Conservation (phyloP, 2,329 filamentous ascomycete genomes). For the Cladophialophora exuberans region DNA sequence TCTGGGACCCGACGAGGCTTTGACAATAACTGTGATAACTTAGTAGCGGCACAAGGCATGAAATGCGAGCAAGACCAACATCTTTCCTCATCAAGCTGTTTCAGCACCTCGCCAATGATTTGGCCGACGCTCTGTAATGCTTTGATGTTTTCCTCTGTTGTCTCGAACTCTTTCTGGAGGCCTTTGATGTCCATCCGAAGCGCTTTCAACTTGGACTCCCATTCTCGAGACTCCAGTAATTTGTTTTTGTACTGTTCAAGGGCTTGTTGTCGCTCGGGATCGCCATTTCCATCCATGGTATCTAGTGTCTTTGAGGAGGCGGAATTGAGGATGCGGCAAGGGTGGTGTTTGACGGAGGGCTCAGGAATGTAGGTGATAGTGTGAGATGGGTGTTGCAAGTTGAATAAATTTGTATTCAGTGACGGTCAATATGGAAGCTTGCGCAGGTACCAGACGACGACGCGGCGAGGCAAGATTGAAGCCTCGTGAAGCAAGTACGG, state of each 20-base stretch:
- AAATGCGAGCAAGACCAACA: conserved; percentile 64
- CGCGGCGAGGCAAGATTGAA: conserved; percentile 22
- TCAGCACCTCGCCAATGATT: conserved; percentile 98
- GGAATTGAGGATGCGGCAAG: background rate
- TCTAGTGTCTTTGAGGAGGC: background rate
- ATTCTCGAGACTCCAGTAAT: conserved; percentile 93
- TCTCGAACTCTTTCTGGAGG: conserved; percentile 90
- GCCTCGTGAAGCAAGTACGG: background rate
- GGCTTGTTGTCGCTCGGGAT: conserved; percentile 66
- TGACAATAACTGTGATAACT: conserved; percentile 78
- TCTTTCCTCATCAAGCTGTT: conserved; percentile 98
- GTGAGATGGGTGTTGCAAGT: background rate
- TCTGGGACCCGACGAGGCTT: conserved; percentile 93
- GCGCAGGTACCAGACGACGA: conserved; percentile 29
- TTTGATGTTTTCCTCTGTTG: conserved; percentile 99
- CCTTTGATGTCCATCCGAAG: conserved; percentile 95
- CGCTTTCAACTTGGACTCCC: conserved; percentile 96
- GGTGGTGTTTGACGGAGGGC: background rate
- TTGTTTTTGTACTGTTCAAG: conserved; percentile 78
- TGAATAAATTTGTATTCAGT: conserved; percentile 3
- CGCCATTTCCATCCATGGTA: conserved; percentile 40
- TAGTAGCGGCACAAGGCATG: background rate
- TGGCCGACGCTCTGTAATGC: conserved; percentile 97
- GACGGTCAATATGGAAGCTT: conserved; percentile 10
- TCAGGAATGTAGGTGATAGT: background rate